phyloP scores from a whole-genome alignment of 441 rosid genomes.

The Adansonia gregorii region DNA sequence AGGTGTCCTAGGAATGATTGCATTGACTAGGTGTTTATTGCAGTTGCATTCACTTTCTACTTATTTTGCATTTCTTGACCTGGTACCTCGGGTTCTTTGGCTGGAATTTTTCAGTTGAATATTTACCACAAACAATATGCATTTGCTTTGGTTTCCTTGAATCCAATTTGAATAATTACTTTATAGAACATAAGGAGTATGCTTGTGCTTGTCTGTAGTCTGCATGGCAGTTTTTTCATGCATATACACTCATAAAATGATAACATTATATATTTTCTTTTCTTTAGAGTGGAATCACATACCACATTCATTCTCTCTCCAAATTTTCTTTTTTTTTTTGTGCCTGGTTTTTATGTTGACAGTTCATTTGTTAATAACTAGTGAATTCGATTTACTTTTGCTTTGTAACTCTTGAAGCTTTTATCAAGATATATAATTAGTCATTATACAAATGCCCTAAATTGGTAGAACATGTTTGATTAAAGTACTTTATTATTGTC shows the following conservation, averaged over 20 bases:
- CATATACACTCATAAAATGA: neutral
- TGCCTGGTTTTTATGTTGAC: neutral
- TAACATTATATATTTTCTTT: neutral
- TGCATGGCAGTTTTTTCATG: neutral
- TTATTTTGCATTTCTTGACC: slow-evolving; percentile 5
- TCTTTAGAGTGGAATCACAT: neutral
- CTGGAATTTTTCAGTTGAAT: neutral
- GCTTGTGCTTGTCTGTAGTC: neutral
- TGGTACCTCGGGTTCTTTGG: neutral
- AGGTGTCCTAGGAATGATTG: slow-evolving; percentile 14
- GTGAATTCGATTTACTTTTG: neutral
- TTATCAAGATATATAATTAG: neutral
- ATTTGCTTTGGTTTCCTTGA: neutral
- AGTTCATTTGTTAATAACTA: neutral
- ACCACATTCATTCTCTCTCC: neutral
- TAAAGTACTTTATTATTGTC: slow-evolving; percentile 26
- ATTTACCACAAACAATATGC: neutral
- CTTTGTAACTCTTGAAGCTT: neutral
- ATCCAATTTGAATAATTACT: neutral
- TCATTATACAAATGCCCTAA: slow-evolving; percentile 10
- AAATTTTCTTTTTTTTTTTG: neutral
- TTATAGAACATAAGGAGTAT: neutral
- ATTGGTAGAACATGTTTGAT: slow-evolving; percentile 25
- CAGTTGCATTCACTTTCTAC: slow-evolving; percentile 2
- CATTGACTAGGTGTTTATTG: slow-evolving; percentile 11